These are phyloP conservation scores for Novymonas esmeraldas DNA, from an alignment of 208 protist genomes.

Conservation along the genomic window DNA sequence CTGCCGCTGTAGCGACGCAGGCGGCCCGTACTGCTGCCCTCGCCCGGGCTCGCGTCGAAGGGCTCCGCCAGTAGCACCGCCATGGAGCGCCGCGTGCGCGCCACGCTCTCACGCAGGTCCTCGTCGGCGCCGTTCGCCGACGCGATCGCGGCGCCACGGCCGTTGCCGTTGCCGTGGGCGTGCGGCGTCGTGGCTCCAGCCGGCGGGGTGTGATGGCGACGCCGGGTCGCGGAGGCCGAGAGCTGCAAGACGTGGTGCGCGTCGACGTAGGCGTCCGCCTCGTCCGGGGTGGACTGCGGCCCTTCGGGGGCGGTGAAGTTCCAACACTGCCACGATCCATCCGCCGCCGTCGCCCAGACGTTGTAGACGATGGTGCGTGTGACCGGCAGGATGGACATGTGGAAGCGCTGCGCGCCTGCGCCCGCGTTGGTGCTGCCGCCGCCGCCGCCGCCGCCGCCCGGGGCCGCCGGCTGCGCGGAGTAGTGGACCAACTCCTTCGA, in stretches of 20 bases:
- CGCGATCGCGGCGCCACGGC: background rate
- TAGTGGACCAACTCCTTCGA: constrained; percentile 43
- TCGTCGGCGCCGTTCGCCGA: constrained; percentile 5
- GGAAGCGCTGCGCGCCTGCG: constrained; percentile 12
- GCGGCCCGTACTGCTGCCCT: background rate
- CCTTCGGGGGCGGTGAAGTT: constrained; percentile 35
- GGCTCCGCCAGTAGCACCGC: constrained; percentile 30
- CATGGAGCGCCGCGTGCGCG: constrained; percentile 38
- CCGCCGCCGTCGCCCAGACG: constrained; percentile 41
- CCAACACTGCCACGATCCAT: constrained; percentile 61
- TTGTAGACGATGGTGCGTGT: constrained; percentile 45
- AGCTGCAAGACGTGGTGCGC: constrained; percentile 20
- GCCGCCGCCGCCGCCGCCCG: no score
- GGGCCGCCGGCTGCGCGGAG: constrained; percentile 37
- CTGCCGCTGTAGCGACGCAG: constrained; percentile 2
- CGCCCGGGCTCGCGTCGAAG: constrained; percentile 13
- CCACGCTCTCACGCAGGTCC: constrained; percentile 46
- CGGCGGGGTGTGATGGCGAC: constrained; percentile 3
- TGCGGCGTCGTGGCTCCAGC: no score
- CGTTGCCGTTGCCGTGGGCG: background rate
- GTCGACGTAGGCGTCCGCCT: constrained; percentile 9
- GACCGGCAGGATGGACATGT: constrained; percentile 43
- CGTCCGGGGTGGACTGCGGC: constrained; percentile 1
- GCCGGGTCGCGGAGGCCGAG: constrained; percentile 18
- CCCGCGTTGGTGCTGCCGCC: constrained; percentile 12